A percentile compares a stretch with the other conserved stretches of the same genome.
Evolutionary conservation across 331 rosid genomes (phyloP).

Genomic region (Saraca asoca): DNA sequence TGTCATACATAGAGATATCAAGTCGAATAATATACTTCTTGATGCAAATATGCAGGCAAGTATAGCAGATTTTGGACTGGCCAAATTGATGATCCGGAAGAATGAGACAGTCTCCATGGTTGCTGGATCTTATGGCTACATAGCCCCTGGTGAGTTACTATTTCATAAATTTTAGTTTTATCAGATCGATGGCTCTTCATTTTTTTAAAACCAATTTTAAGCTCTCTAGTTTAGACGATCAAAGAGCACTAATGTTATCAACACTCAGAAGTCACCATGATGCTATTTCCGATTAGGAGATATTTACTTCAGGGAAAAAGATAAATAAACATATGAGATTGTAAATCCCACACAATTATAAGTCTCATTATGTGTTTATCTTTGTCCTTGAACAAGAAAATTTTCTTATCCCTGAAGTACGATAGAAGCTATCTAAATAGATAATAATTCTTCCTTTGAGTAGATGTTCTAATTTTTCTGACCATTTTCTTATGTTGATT

Average conservation of each 20-base stretch:
- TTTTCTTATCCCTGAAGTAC: too few relatives aligned
- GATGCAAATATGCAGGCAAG: slow-evolving; percentile 88
- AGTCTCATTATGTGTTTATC: too few relatives aligned
- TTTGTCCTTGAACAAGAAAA: too few relatives aligned
- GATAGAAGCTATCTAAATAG: neutral
- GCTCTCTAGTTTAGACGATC: neutral
- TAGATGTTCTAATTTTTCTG: slow-evolving; percentile 8
- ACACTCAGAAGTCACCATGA: too few relatives aligned
- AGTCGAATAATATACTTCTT: slow-evolving; percentile 83
- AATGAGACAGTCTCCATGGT: slow-evolving; percentile 87
- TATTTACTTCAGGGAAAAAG: too few relatives aligned
- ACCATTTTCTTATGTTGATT: slow-evolving; percentile 19
- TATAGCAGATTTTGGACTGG: slow-evolving; percentile 91
- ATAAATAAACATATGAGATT: too few relatives aligned
- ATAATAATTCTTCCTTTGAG: slow-evolving; percentile 6
- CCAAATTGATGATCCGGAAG: slow-evolving; percentile 77
- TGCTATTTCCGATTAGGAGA: too few relatives aligned
- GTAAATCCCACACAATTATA: too few relatives aligned
- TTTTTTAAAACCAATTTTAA: neutral
- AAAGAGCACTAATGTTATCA: too few relatives aligned
- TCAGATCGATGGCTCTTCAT: slow-evolving; percentile 12
- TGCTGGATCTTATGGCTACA: slow-evolving; percentile 90
- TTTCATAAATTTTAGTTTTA: slow-evolving; percentile 21
- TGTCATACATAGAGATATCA: slow-evolving; percentile 85
- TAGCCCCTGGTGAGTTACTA: slow-evolving; percentile 77